phyloP scores from a whole-genome alignment of 805 yeast species.

The Cyberlindnera petersonii region DNA sequence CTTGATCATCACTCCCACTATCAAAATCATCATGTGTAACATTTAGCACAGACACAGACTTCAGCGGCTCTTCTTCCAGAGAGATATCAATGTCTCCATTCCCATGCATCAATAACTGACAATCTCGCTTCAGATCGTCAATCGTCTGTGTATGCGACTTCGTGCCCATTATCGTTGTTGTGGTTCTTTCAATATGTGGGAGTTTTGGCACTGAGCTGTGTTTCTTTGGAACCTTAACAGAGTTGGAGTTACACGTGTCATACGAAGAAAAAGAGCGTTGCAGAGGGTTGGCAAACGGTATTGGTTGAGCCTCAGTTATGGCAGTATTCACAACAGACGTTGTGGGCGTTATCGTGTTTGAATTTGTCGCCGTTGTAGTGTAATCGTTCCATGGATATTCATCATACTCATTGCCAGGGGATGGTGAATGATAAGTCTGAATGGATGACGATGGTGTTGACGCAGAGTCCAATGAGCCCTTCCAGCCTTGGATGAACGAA shows the following conservation, averaged over 20 bases:
- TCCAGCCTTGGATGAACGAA: constrained; percentile 25
- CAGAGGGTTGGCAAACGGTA: constrained; percentile 11
- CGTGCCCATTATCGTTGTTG: constrained; percentile 14
- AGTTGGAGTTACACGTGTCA: constrained; percentile 1
- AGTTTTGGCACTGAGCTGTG: constrained; percentile 27
- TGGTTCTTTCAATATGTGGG: constrained; percentile 27
- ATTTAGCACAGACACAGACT: constrained; percentile 29
- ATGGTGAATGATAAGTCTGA: constrained; percentile 28
- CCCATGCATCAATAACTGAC: constrained; percentile 17
- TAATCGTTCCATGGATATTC: constrained; percentile 37
- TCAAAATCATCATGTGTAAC: constrained; percentile 24
- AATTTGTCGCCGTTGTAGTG: constrained; percentile 1
- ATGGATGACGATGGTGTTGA: constrained; percentile 24
- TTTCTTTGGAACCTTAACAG: constrained; percentile 19
- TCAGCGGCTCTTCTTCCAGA: constrained; percentile 19
- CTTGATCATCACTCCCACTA: constrained; percentile 5
- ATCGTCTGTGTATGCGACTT: constrained; percentile 4
- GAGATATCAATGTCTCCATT: constrained; percentile 1
- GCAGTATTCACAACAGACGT: no score
- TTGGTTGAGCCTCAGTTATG: no score
- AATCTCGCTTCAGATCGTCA: constrained; percentile 6
- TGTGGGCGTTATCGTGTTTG: no score
- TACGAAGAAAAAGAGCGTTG: constrained; percentile 22
- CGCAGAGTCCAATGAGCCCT: constrained; percentile 26
- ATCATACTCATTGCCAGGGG: constrained; percentile 36